Conservation (phyloP, 306 rosid genomes). For the Elaeagnus macrophylla region DNA sequence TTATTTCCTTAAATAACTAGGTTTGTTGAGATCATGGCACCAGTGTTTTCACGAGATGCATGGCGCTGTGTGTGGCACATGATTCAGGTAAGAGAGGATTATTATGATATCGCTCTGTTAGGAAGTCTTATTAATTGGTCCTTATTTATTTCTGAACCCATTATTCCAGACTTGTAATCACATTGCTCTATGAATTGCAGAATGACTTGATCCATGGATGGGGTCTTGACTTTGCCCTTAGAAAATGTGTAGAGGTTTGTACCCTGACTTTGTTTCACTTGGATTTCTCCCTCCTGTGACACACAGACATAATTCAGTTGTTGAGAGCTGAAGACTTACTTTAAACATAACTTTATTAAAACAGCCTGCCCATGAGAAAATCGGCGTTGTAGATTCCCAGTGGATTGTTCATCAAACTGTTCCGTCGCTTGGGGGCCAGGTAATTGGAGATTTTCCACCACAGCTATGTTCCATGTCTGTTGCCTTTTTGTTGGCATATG, state of each 20-base stretch:
- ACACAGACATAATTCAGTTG: not conserved
- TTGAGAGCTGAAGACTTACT: not conserved
- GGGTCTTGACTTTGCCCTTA: conserved; percentile 95
- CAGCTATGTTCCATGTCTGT: not conserved
- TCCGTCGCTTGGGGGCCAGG: conserved; percentile 94
- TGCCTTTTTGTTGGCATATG: not conserved
- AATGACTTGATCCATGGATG: conserved; percentile 97
- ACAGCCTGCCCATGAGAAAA: conserved; percentile 97
- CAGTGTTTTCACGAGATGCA: conserved; percentile 91
- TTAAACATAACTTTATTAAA: conserved; percentile 10
- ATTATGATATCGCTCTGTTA: conserved; percentile 6
- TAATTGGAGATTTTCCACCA: conserved; percentile 7
- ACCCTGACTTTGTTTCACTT: conserved; percentile 9
- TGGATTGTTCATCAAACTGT: conserved; percentile 91
- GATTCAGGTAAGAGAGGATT: conserved; percentile 56
- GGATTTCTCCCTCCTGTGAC: not conserved
- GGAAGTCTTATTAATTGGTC: conserved; percentile 3
- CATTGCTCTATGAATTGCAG: conserved; percentile 31
- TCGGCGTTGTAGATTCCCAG: conserved; percentile 95
- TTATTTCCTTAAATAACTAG: conserved; percentile 27
- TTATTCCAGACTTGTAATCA: conserved; percentile 3
- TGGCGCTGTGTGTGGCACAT: conserved; percentile 99
- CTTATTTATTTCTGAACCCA: conserved; percentile 10
- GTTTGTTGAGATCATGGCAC: conserved; percentile 98
- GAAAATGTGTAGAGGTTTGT: conserved; percentile 88